Conservation (phyloP, 2,329 filamentous ascomycete species). For the Stemphylium beticola region DNA sequence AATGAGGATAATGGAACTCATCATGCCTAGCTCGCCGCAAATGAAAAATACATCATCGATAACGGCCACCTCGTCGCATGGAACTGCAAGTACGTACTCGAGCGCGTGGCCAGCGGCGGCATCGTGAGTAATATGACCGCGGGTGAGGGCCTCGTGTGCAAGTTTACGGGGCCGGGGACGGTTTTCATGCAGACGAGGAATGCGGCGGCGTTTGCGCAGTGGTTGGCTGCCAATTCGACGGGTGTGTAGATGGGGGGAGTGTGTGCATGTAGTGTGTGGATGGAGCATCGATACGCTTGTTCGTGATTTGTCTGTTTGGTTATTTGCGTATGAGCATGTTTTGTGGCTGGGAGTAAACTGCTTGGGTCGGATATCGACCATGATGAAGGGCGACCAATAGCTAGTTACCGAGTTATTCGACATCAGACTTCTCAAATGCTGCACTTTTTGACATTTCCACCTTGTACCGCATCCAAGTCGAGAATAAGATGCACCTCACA, state of each 20-base stretch:
- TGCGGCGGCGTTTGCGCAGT: slow-evolving; percentile 66
- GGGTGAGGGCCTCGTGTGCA: slow-evolving; percentile 90
- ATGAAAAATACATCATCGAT: slow-evolving; percentile 89
- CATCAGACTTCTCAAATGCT: too few species aligned
- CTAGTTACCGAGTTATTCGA: too few species aligned
- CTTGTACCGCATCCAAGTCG: too few species aligned
- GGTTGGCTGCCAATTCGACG: slow-evolving; percentile 49
- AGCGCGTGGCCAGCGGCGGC: slow-evolving; percentile 87
- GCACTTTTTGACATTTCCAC: too few species aligned
- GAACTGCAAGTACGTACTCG: slow-evolving; percentile 93
- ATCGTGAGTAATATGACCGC: slow-evolving; percentile 86
- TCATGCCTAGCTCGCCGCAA: slow-evolving; percentile 4
- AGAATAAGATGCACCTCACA: too few species aligned
- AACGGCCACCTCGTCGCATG: slow-evolving; percentile 94
- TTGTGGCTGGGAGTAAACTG: too few species aligned
- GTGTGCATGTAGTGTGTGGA: slow-evolving; percentile 59
- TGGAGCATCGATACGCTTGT: slow-evolving; percentile 47
- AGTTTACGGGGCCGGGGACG: slow-evolving; percentile 86
- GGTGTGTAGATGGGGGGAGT: neutral
- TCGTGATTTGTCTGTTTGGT: too few species aligned
- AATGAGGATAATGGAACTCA: too few species aligned
- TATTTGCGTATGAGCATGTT: too few species aligned
- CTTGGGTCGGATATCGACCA: too few species aligned
- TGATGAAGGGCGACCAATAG: too few species aligned
- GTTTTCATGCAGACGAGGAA: slow-evolving; percentile 94